Evolutionary conservation across 2,329 filamentous ascomycete species (phyloP).

Genomic region (Dactylella cylindrospora): DNA sequence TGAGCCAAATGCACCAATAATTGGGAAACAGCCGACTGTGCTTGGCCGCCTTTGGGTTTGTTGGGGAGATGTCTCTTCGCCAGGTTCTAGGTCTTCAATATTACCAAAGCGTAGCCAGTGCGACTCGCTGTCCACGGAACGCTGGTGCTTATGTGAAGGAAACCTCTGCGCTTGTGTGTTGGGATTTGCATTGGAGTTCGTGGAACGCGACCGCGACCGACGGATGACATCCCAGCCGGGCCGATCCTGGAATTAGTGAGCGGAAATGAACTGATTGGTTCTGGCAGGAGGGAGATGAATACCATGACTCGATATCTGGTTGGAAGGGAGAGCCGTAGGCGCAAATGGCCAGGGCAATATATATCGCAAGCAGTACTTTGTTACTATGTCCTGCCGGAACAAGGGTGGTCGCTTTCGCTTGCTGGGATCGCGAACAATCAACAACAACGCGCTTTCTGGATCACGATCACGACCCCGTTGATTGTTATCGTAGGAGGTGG

Average conservation of each 20-base stretch:
- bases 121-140: slow-evolving; percentile 37
- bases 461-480: no score
- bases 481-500: no score
- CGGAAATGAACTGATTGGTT: no score
- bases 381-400: no score
- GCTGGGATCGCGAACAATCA: no score
- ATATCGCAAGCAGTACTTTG: no score
- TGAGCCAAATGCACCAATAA: slow-evolving; percentile 29
- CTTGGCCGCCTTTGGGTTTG: slow-evolving; percentile 11
- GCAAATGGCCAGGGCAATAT: no score
- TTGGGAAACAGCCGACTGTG: slow-evolving; percentile 22
- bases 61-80: slow-evolving; percentile 6
- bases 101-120: slow-evolving; percentile 40
- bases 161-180: slow-evolving; percentile 16
- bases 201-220: slow-evolving; percentile 27
- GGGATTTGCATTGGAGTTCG: slow-evolving; percentile 19
- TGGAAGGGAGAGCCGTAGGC: no score
- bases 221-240: slow-evolving; percentile 20
- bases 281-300: no score
- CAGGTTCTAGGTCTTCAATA: slow-evolving; percentile 21
- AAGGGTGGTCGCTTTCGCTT: no score
- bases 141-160: slow-evolving; percentile 30
- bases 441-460: no score
- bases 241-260: slow-evolving; percentile 13
- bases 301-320: no score